A percentile compares a stretch with the other conserved stretches of the same genome.
These are phyloP conservation scores for Phylloporus rhodoxanthus DNA, from an alignment of 768 basidiomycete species.

Conservation along the genomic window DNA sequence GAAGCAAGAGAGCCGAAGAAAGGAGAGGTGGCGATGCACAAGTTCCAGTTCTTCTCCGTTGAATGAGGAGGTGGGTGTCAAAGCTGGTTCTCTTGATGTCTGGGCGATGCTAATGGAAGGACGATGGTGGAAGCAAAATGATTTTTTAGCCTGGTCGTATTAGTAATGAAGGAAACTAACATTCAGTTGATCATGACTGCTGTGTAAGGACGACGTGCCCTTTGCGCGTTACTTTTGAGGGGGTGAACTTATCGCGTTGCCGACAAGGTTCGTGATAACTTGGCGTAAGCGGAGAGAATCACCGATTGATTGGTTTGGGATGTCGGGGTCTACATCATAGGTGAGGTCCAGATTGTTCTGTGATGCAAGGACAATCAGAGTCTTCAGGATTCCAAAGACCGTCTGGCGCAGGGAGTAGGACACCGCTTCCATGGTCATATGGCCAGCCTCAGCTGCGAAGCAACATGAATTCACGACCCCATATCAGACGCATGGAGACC, in stretches of 20 bases:
- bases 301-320: slow-evolving; percentile 95
- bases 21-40: too few species aligned
- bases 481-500: slow-evolving; percentile 30
- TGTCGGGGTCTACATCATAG: slow-evolving; percentile 91
- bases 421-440: slow-evolving; percentile 99
- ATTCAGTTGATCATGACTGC: too few species aligned
- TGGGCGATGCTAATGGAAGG: too few species aligned
- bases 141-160: too few species aligned
- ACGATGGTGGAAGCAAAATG: too few species aligned
- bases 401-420: slow-evolving; percentile 96
- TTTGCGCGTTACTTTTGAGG: slow-evolving; percentile 66
- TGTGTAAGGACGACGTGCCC: slow-evolving; percentile 80
- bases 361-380: slow-evolving; percentile 92
- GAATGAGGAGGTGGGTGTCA: too few species aligned
- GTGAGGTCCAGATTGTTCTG: slow-evolving; percentile 96
- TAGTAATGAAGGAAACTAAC: too few species aligned
- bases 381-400: slow-evolving; percentile 96
- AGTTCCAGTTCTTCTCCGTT: too few species aligned
- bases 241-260: slow-evolving; percentile 97
- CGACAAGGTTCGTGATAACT: slow-evolving; percentile 92
- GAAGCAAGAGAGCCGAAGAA: too few species aligned
- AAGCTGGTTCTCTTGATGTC: too few species aligned
- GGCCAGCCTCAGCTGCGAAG: slow-evolving; percentile 85
- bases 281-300: slow-evolving; percentile 92
- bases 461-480: slow-evolving; percentile 4